Base-by-base conservation (phyloP, 768 basidiomycete species). In the Psilocybe azurescens region DNA sequence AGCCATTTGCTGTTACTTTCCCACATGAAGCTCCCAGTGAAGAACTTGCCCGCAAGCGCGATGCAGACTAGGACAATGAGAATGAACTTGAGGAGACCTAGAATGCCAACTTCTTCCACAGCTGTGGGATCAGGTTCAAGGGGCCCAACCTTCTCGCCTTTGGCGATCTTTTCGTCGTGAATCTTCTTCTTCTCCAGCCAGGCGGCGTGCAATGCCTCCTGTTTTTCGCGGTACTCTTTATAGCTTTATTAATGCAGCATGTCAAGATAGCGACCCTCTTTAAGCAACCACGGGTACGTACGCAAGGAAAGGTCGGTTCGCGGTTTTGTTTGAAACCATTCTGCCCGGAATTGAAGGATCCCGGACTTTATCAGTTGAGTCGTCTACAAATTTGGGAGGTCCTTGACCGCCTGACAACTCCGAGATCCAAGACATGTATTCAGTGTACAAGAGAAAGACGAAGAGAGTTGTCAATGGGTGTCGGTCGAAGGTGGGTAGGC, bases 21-120 rank as follows among this genome's bases (percentile, higher is more conserved):
- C 94, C 94, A 97, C 20, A 87, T 75, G 72, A 87, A 93, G 70
- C 89, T 93, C n/a, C 90, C 92, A 0, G 93, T 93, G 71, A 96
- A 78, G 75, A 96, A 94, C 71, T 90, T 91, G 57, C 94, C 90
- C 38, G 88, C 83, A 32, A 93, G 78, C 1, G 85, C 69, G 41
- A 83, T 62, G 63, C 87, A 74, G 54, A 91, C 66, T 20, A 87
- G 56, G 2, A 84, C 54, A 65, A 85, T 84, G 53, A 91, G 61
- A 39, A 91, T 65, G 72, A 93, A 89, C 73, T 90, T 93, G 71
- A 94, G 74, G 51, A 94, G 71, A 24, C 86, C 89, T 33, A 84
- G 70, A 41, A 87, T 63, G 53, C 87, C 89, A 49, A 94, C 82
- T 75, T 91, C 89, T 62, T 80, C 79, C 61, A 87, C 78, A 38